Base-by-base conservation (phyloP, 192 early-diverging fungal species). In the Phycomyces nitens region DNA sequence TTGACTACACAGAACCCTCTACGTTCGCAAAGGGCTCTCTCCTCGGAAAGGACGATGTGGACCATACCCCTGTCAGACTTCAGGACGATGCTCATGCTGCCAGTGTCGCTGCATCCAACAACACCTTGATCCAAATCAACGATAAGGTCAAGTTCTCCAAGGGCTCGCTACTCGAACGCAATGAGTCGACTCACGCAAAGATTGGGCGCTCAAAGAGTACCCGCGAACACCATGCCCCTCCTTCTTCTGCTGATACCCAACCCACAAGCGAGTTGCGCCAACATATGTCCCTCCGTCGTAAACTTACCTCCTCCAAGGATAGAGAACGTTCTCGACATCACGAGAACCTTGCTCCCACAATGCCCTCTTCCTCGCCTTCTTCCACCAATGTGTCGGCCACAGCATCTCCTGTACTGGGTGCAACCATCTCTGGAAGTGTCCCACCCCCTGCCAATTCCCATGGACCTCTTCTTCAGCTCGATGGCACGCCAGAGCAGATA, bases 51-150 rank as follows among this genome's bases (percentile, higher is more conserved):
- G 42, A 65, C 38, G 62, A 53, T 2, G 51, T 40, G 3, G 11
- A 57, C 11, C 44, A 47, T 14, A 14, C 12, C 5, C 2, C 15
- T n/a, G 44, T 3, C 44, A 47, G 44, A 18, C 15, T 18, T 11
- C 23, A 50, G 0, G 60, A 50, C n/a, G 58, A 60, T 0, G 53
- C 21, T 3, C 12, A 54, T 54, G 26, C 23, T 20, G 10, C 20
- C 27, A 29, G 29, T 21, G 18, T 16, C 29, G 16, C 55, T 34
- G 29, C 29, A 5, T 2, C 29, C 29, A 43, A 64, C 54, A 22
- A 34, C 50, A 69, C 60, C n/a, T 49, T 69, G 20, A 69, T 69
- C 10, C 59, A 69, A 38, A 50, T 69, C 11, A 59, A 69, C 23
- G 60, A 69, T 18, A 39, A 53, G 3, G 16, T 61, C 9, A 44